phyloP scores from a whole-genome alignment of 2,329 filamentous ascomycete species.

The Xylaria sp. region DNA sequence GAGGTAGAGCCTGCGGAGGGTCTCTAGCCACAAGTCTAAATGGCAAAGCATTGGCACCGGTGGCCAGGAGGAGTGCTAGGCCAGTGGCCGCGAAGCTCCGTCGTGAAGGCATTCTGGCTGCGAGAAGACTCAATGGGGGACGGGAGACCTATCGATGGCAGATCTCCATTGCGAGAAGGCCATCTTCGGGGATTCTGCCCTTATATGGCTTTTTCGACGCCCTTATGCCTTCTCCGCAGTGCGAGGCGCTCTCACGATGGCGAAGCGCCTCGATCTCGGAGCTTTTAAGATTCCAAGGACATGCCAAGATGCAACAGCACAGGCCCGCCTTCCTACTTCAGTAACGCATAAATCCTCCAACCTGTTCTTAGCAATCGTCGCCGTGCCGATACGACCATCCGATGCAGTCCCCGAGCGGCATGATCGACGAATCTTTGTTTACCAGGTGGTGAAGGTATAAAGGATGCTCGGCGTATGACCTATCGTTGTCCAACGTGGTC shows the following conservation, averaged over 20 bases:
- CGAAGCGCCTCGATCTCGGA: constrained; percentile 29
- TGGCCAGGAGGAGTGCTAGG: constrained; percentile 40
- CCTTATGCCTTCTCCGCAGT: constrained; percentile 4
- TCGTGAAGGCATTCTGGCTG: constrained; percentile 40
- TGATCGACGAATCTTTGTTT: constrained; percentile 3
- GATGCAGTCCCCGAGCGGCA: constrained; percentile 2
- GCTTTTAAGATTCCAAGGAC: constrained; percentile 14
- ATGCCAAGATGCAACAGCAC: constrained; percentile 32
- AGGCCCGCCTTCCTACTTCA: constrained; percentile 43
- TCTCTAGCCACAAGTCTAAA: constrained; percentile 40
- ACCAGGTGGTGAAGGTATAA: not conserved
- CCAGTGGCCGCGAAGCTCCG: constrained; percentile 39
- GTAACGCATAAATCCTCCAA: constrained; percentile 38
- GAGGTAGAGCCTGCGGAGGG: constrained; percentile 42
- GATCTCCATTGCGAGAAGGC: not conserved
- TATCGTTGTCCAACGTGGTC: constrained; percentile 29
- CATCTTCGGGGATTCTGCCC: not conserved
- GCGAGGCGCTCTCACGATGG: constrained; percentile 14
- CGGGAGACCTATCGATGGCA: constrained; percentile 2
- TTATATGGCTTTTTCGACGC: constrained; percentile 23
- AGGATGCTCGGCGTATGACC: not conserved
- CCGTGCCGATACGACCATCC: constrained; percentile 3
- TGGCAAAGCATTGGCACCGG: constrained; percentile 35
- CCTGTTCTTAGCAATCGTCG: constrained; percentile 22
- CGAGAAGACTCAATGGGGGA: constrained; percentile 5